Evolutionary conservation across 129 eudicot species (phyloP), one percentile per base, ranked within the genome.

Genomic region (Saussurea involucrata): DNA sequence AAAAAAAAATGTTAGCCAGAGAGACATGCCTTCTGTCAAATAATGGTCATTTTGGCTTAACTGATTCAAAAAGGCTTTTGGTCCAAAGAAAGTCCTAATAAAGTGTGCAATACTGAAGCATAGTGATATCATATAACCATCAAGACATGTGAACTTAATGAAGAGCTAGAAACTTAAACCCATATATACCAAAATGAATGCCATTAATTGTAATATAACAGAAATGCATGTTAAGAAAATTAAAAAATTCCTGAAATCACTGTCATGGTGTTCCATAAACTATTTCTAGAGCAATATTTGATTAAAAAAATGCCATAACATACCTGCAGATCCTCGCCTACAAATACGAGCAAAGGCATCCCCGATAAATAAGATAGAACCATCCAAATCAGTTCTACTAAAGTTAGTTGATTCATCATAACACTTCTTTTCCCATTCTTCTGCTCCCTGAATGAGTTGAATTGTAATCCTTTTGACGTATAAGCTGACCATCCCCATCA

Each of bases 251-350:
- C 57, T n/a, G 34, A 75, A 75, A 33, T 11, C 57, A 63, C 36
- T n/a, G 13, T 21, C 34, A 21, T 74, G 58, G 34, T 33, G 32
- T 33, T 60, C 24, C 78, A 74, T 31, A 1, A 36, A 36, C 63
- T 36, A 57, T 31, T 60, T 34, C 17, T 21, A 74, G 24, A 74
- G 42, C 32, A 74, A 34, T 63, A 36, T 34, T 12, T 12, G 17
- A 61, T 72, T 22, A 69, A 69, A 73, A 44, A 44, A 36, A 68
- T 74, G 55, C 67, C 31, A 63, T 25, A 78, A 12, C 73, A 24
- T 88, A 92, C 98, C 98, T 78, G 96, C 76, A 76, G 98, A 92
- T 33, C 98, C 98, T 55, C 97, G 90, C 49, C 98, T 88, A 82
- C 90, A 83, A 60, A 89, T 89, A 66, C 97, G 96, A 68, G 97